Base-by-base conservation (phyloP, 345 rosid species). In the Linum tenue region DNA sequence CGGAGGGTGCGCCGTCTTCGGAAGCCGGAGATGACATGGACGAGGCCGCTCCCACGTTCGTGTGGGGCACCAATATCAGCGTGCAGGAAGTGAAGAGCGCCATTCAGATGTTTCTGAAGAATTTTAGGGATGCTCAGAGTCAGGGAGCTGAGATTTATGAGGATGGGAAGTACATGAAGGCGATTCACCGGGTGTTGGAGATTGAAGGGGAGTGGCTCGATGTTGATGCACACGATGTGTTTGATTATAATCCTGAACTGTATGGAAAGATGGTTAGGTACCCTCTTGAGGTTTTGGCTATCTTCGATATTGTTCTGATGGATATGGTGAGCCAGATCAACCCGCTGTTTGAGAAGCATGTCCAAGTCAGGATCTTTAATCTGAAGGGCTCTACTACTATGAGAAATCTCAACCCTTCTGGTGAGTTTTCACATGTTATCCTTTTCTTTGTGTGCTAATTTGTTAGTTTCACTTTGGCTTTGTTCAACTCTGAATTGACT, bases 61-160 rank as follows among this genome's bases (percentile, higher is more conserved):
- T 88, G 0, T 94, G 97, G 99, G 99, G 97, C 0, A 90, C 99
- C 8, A 94, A 94, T 66, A 87, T 94, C 69, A 90, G 97, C 43
- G 97, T 94, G 53, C 91, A 88, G 57, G 96, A 94, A 60, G 96
- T 90, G 10, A 90, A 94, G 69, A 78, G 83, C 1, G 92, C 96
- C 12, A 88, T 94, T 51, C 86, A 86, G 69, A 85, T 90, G 92
- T 94, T 94, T 56, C 76, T 94, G 61, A 88, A 85, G 83, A 84
- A 94, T 72, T 94, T 88, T 51, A 82, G 94, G 71, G 99, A 85
- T 56, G 75, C 69, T 35, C 48, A 11, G 4, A 64, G 31, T 50
- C 77, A 64, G 60, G 71, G 75, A 59, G 44, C 36, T 60, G 92
- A 81, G 70, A 66, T 89, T 10, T 80, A 76, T 31, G 85, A 83